Percentiles rank a stretch among this genome's conserved stretches.
Conservation (phyloP, 2,329 filamentous ascomycete species). For the Sporothrix protearum region DNA sequence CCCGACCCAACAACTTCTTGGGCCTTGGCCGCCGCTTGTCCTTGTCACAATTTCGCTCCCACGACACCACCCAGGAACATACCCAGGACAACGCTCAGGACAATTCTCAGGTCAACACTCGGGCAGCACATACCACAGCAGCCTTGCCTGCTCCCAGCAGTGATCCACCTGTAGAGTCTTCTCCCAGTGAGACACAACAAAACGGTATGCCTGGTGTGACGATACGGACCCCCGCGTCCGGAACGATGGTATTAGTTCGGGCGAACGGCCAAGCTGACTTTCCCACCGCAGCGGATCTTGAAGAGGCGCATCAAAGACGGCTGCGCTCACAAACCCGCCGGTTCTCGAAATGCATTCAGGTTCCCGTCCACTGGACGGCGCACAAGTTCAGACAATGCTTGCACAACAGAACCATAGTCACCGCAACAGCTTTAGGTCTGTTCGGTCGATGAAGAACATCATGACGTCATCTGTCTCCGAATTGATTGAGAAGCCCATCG, state of each 20-base stretch:
- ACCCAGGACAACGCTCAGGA: neutral
- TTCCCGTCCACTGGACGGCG: neutral
- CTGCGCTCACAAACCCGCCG: neutral
- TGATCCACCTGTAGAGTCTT: neutral
- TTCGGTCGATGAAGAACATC: slow-evolving; percentile 49
- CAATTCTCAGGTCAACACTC: slow-evolving; percentile 23
- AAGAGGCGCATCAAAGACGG: neutral
- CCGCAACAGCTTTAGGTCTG: slow-evolving; percentile 51
- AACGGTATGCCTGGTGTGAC: neutral
- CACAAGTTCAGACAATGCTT: neutral
- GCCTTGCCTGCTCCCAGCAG: neutral
- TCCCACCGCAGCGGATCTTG: neutral
- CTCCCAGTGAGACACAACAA: neutral
- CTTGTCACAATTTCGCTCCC: slow-evolving; percentile 13
- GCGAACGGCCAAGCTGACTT: neutral
- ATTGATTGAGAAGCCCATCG: slow-evolving; percentile 65
- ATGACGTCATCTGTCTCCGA: slow-evolving; percentile 53
- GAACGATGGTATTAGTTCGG: neutral
- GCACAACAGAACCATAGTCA: slow-evolving; percentile 28
- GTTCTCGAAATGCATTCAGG: neutral
- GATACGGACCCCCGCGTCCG: neutral
- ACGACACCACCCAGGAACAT: neutral
- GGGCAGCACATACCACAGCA: neutral
- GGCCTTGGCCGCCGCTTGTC: slow-evolving; percentile 32
- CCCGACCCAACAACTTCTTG: slow-evolving; percentile 29